Evolutionary conservation across 1,284 basidiomycete genomes (phyloP), one percentile per base, ranked within the genome.

Genomic region (Austropuccinia psidii): DNA sequence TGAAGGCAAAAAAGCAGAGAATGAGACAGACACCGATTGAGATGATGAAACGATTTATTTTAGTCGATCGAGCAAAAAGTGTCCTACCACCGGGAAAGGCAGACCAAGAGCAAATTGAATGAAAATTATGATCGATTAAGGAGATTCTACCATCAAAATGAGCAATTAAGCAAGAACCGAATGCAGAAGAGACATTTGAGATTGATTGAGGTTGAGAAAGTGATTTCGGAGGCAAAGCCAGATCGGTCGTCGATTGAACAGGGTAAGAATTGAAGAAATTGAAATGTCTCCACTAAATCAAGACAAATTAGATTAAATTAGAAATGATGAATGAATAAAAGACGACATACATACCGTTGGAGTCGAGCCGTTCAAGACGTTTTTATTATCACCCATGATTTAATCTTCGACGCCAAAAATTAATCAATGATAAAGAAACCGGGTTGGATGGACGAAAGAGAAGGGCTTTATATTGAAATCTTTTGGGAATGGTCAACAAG

Each of bases 91-190:
- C 69, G 35, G 74, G 67, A 50, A 78, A 78, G 5, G 77, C 77
- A 2, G 33, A 43, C 78, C 78, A 80, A 17, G 74, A 75, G 29
- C 70, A 62, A n/a, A 84, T 80, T 0, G 87, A 83, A 76, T 89
- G 87, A 79, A 94, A 92, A 49, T 89, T 86, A 29, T 86, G 84
- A 80, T 89, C 88, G 31, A 95, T 83, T 4, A 88, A 81, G 79
- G 90, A 89, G 7, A 93, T 82, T 70, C 86, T 88, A 5, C 90
- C 91, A 80, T 91, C 88, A 45, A 90, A 87, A 80, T 93, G 90
- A 13, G 90, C 90, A 6, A 90, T 84, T 13, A 92, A 81, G 0
- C 89, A 82, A 3, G 89, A 87, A 52, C 83, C 82, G 7, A 85
- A 85, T 0, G 89, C 88, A 0, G 86, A 83, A 0, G 84, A 80